Evolutionary conservation across 768 basidiomycete species (phyloP), one percentile per base, ranked within the genome.

Genomic region (Rhodotorula toruloides): DNA sequence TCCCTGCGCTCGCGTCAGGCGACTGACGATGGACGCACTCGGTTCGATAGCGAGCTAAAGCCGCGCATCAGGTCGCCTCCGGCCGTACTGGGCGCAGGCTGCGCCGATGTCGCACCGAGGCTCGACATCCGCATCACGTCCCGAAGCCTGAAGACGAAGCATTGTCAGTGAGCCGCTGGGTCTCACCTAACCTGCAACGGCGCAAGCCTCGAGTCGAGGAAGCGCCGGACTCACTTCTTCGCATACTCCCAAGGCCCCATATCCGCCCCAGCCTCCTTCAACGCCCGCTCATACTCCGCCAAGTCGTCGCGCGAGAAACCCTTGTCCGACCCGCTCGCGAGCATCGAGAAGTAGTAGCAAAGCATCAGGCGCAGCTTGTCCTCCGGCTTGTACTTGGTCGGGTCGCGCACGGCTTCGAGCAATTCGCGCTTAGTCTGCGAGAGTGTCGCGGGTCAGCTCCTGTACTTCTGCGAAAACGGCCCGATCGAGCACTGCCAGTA

Each of bases 341-440:
- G 83, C 2, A 86, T 84, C 25, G 91, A 91, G 29, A 99, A 85
- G 76, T 92, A 99, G 78, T 89, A 98, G 55, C 96, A 88, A n/a
- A 98, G 84, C 36, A 91, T 87, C 19, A 99, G 84, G 44, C 96
- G 90, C 37, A 99, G 83, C 77, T 94, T 93, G 81, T 99, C 96
- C 21, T 83, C 80, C 87, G 80, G 4, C 83, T 87, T 40, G 90
- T 86, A 58, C 81, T 76, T 53, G 84, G 78, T 67, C 88, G 82
- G 60, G 86, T 70, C 79, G 29, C 90, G 87, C n/a, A 99, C 81
- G n/a, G 83, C 86, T 74, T 94, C 89, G 54, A 98, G 84, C 59
- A 99, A 85, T 22, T 85, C 83, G 49, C 85, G 80, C 39, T 90
- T 86, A 25, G 85, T 88, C 85, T 96, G 75, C 48, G 44, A 34